phyloP scores from a whole-genome alignment of 768 basidiomycete genomes.

The Guyanaporus albipodus region DNA sequence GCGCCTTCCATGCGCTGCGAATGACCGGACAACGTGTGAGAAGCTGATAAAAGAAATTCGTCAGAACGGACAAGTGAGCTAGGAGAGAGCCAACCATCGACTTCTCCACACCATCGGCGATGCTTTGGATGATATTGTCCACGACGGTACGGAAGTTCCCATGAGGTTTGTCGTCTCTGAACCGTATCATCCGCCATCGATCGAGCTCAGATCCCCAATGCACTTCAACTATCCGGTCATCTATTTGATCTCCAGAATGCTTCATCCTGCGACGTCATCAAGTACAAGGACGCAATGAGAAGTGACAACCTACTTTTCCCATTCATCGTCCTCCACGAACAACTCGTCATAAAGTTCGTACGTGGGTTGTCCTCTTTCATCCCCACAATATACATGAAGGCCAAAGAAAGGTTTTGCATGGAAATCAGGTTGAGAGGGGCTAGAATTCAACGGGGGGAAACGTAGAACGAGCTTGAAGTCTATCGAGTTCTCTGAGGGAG shows the following conservation, averaged over 20 bases:
- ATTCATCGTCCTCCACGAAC: constrained; percentile 83
- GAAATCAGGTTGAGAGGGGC: constrained; percentile 68
- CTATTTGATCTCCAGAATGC: constrained; percentile 75
- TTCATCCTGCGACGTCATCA: constrained; percentile 62
- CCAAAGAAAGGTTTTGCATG: constrained; percentile 82
- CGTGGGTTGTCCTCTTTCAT: constrained; percentile 44
- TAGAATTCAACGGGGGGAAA: constrained; percentile 64
- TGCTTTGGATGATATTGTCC: constrained; percentile 84
- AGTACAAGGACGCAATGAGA: background rate
- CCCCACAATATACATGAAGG: constrained; percentile 80
- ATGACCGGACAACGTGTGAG: constrained; percentile 60
- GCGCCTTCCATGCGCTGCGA: constrained; percentile 71
- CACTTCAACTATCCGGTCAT: constrained; percentile 93
- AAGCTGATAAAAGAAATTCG: constrained; percentile 45
- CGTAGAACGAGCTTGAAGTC: constrained; percentile 96
- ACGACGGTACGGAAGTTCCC: constrained; percentile 87
- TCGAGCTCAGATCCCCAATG: constrained; percentile 72
- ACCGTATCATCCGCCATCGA: constrained; percentile 88
- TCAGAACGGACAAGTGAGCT: constrained; percentile 7
- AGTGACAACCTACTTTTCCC: constrained; percentile 71
- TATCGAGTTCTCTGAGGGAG: constrained; percentile 94
- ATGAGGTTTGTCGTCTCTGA: constrained; percentile 89
- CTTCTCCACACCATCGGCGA: constrained; percentile 91
- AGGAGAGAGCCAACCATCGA: constrained; percentile 55
- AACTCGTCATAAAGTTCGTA: constrained; percentile 87